Percentiles rank a stretch among this genome's conserved stretches.
These are phyloP conservation scores for Kodamaea sagamina DNA, from an alignment of 805 yeast species.

Conservation along the genomic window DNA sequence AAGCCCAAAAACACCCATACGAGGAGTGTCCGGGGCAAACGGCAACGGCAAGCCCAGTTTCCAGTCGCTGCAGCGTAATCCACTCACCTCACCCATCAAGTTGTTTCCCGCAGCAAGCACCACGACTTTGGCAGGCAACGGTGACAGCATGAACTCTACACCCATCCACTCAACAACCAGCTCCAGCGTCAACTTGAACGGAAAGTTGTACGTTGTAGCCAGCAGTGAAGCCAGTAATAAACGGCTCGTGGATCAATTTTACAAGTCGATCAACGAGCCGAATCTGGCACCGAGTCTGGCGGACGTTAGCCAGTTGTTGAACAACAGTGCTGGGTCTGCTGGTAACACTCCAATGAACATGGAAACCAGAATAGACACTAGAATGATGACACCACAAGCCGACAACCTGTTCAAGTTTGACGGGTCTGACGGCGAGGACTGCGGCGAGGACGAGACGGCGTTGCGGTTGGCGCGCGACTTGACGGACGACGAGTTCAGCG, in stretches of 20 bases:
- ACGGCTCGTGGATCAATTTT: conserved; percentile 45
- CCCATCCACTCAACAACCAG: conserved; percentile 6
- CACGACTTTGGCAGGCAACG: neutral
- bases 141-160: neutral
- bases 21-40: conserved; percentile 1
- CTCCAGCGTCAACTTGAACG: conserved; percentile 7
- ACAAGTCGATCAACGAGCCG: conserved; percentile 26
- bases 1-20: conserved; percentile 11
- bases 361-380: neutral
- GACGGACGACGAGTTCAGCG: conserved; percentile 17
- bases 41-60: conserved; percentile 5
- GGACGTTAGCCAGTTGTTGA: conserved; percentile 2
- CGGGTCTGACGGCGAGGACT: conserved; percentile 5
- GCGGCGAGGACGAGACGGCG: conserved; percentile 7
- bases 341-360: conserved; percentile 1
- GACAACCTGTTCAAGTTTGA: conserved; percentile 11
- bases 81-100: conserved; percentile 12
- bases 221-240: conserved; percentile 25
- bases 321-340: neutral
- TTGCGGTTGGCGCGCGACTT: conserved; percentile 7
- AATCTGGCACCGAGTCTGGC: conserved; percentile 5
- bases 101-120: conserved; percentile 4
- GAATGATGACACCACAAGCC: conserved; percentile 6
- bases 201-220: neutral
- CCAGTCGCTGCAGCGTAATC: conserved; percentile 12